Evolutionary conservation across 2,329 filamentous ascomycete genomes (phyloP).

Genomic region (Colletotrichum incanum): DNA sequence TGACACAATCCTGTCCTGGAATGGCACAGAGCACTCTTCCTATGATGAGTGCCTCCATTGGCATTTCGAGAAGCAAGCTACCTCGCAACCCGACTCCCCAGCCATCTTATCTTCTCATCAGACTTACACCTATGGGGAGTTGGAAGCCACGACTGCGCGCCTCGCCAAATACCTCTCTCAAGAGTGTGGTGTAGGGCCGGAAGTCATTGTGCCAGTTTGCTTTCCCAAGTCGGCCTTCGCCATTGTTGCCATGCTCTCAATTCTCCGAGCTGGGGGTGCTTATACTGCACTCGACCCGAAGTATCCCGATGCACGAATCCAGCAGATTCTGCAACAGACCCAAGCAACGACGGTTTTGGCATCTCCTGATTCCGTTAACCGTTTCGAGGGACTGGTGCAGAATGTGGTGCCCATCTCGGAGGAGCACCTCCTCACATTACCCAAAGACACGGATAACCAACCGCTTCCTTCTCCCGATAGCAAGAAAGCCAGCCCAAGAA

Average conservation of each 20-base stretch:
- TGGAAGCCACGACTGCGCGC: slow-evolving; percentile 1
- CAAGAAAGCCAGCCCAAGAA: too few species aligned
- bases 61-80: slow-evolving; percentile 10
- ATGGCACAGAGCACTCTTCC: slow-evolving; percentile 1
- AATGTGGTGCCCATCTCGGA: neutral
- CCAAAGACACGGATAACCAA: neutral
- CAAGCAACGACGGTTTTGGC: neutral
- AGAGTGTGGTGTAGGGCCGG: slow-evolving; percentile 1
- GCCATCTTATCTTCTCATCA: neutral
- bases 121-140: slow-evolving; percentile 3
- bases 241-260: slow-evolving; percentile 6
- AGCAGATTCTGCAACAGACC: slow-evolving; percentile 38
- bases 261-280: slow-evolving; percentile 21
- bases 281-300: slow-evolving; percentile 20
- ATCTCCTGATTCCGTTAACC: too few species aligned
- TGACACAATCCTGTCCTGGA: neutral
- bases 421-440: neutral
- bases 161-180: slow-evolving; percentile 1
- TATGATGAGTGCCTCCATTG: slow-evolving; percentile 1
- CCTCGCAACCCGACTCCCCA: slow-evolving; percentile 1
- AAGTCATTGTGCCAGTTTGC: slow-evolving; percentile 4
- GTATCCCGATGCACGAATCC: slow-evolving; percentile 29
- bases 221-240: slow-evolving; percentile 9
- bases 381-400: neutral
- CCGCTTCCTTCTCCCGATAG: neutral